Base-by-base conservation (phyloP, 176 grass and related monocot species). In the Oryza officinalis region DNA sequence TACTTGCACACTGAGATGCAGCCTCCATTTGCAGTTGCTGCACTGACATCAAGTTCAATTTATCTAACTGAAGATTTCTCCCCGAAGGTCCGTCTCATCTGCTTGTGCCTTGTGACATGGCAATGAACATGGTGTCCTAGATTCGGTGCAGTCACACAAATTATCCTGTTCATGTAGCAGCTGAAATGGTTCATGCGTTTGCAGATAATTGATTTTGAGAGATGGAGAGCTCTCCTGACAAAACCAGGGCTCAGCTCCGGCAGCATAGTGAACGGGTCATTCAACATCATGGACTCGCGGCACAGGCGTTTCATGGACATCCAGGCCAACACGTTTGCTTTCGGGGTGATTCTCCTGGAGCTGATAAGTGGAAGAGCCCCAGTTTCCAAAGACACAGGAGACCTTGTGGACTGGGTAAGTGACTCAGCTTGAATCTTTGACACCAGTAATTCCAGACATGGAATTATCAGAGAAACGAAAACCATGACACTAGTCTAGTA, bases 11-110 rank as follows among this genome's bases (percentile, higher is more conserved):
- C 87, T 10, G 96, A 99, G 77, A 31, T 99, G 75, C 91, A 96
- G 8, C 93, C 96, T 72, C 83, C 96, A 12, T 94, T 96, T 69
- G 84, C 93, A 40, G 77, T 94, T 14, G 86, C 91, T 13, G 78
- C 86, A 52, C 67, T 99, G 32, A 74, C 89, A 25, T 99, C 96
- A 17, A 92, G 85, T 90, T 81, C 96, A 78, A 32, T 99, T 60
- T 96, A 96, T 88, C 96, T 99, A 6, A 96, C 93, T 46, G 96
- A 99, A 90, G 93, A 99, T 27, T 96, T 94, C 80, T 85, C 87
- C 67, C 93, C 96, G 9, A 99, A 96, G 93, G 96, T 96, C 74
- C 27, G 31, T 37, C 5, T 30, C 32, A 7, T 83, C 9, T 49
- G 9, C 4, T 23, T 54, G 17, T 20, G 49, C 13, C 18, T 68